Base-by-base conservation (phyloP, 495 filamentous ascomycete species). In the Friedmanniomyces endolithicus region DNA sequence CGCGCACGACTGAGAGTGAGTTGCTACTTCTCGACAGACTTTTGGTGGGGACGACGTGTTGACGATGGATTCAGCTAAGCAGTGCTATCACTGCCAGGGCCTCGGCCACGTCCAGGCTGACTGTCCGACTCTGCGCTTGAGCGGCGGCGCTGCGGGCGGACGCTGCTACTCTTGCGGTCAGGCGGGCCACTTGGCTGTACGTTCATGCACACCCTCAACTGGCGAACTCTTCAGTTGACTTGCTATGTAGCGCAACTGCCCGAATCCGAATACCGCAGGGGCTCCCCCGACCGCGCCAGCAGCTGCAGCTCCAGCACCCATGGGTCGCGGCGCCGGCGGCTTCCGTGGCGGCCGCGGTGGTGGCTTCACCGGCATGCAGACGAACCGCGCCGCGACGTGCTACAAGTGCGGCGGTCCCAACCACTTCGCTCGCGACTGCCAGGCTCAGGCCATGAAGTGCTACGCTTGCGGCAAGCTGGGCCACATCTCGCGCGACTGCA, bases 31-130 rank as follows among this genome's bases (percentile, higher is more conserved):
- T 41, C 16, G 16, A 41, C 29, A 35, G 49, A 39, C 34, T 31
- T 31, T 3, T 31, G 27, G 27, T 3, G 9, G n/a, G 8, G 11
- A 50, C 2, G 9, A 34, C 1, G 37, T 27, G 45, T 50, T 68
- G 54, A 72, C 72, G 56, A 56, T 31, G 47, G 47, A 50, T 65
- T 52, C 63, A 84, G 80, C 87, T 39, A 99, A 99, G 81, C 94
- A 99, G 75, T 99, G 94, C 81, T 99, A 99, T 70, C 92, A 97
- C 75, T 99, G 94, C 77, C 92, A 97, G 73, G 94, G 94, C 34
- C 77, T 96, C 57, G 94, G 94, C 55, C 94, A 99, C 68, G 92
- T 99, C 65, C 94, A 99, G 75, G 94, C 94, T 58, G 94, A 97
- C 70, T 99, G 94, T 79, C 94, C 94, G 58, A 99, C 94, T 49